phyloP scores from a whole-genome alignment of 2,329 filamentous ascomycete genomes.

The Diaporthe helianthi region DNA sequence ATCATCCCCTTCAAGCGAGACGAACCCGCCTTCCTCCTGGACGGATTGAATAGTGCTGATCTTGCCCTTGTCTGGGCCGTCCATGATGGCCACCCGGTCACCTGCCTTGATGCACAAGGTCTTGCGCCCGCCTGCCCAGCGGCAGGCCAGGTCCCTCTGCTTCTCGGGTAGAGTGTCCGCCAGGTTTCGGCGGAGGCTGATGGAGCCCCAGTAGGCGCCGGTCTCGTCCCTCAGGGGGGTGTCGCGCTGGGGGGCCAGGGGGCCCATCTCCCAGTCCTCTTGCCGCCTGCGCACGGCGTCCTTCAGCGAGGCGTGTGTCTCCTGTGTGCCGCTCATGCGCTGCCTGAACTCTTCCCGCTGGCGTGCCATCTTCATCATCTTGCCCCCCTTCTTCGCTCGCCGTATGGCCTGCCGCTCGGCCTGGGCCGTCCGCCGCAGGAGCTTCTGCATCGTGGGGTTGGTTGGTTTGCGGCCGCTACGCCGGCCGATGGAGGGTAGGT shows the following conservation, averaged over 20 bases:
- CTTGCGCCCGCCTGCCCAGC: constrained; percentile 63
- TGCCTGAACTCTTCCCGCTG: constrained; percentile 43
- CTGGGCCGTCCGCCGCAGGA: constrained; percentile 70
- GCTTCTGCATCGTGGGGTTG: constrained; percentile 67
- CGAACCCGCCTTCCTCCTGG: constrained; percentile 58
- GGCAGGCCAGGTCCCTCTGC: constrained; percentile 47
- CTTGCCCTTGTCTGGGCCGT: constrained; percentile 81
- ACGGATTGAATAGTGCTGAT: constrained; percentile 76
- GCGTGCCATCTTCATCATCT: constrained; percentile 40
- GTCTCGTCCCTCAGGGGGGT: constrained; percentile 65
- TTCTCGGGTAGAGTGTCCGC: constrained; percentile 45
- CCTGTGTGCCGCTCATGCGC: constrained; percentile 18
- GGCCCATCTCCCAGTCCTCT: constrained; percentile 81
- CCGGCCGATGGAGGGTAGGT: not conserved
- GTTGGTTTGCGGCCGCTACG: constrained; percentile 16
- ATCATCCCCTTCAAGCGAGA: constrained; percentile 68
- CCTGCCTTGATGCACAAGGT: constrained; percentile 69
- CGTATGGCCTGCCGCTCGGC: constrained; percentile 69
- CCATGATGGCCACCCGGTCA: constrained; percentile 83
- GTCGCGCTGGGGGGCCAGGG: constrained; percentile 79
- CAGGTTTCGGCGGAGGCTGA: constrained; percentile 37
- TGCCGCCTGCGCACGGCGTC: constrained; percentile 50
- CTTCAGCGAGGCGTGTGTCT: constrained; percentile 16
- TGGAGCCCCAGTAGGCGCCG: constrained; percentile 57
- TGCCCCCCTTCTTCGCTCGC: constrained; percentile 44